Evolutionary conservation across 1,284 basidiomycete genomes (phyloP), one percentile per base, ranked within the genome.

Genomic region (Pseudozyma sp.): DNA sequence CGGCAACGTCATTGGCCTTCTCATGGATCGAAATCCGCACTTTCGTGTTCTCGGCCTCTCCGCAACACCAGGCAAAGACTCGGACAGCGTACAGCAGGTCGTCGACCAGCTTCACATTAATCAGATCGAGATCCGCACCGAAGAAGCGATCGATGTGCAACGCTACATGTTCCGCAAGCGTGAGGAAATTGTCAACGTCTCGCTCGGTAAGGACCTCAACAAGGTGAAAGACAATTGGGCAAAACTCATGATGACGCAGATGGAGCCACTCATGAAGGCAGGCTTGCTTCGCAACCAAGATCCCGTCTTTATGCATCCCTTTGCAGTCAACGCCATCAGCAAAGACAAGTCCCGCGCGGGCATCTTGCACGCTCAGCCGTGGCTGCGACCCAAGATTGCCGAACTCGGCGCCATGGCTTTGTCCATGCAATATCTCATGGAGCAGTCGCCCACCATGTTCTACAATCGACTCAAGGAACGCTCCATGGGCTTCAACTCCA

Each of bases 81-180:
- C 92, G 0, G 93, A 95, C 49, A 91, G 91, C 35, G 92, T 99
- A 0, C 97, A 99, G 85, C 87, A 87, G 18, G 91, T 99, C n/a
- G 90, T 99, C 14, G 94, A 99, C 81, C 91, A 92, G 12, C 87
- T 99, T n/a, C 97, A 99, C 83, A 97, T 99, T 75, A 94, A 94
- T 78, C 90, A 91, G 59, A 96, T 99, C 72, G 96, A 99, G 83
- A 94, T 98, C 68, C 89, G 97, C 57, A 91, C 96, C 80, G 97
- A 98, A 81, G 89, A 92, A 60, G 95, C 94, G 73, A 86, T 95
- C 43, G 97, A 99, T 85, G 88, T 99, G 42, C 89, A 90, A 69
- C 89, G 89, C 48, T 99, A 97, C 84, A 89, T 96, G 78, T 92
- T 95, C 84, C 90, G 92, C 76, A 99, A 99, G 70, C 72, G 65